A percentile compares a stretch with the other conserved stretches of the same genome.
Evolutionary conservation across 2,329 filamentous ascomycete genomes (phyloP).

Genomic region (Phoma sp.): DNA sequence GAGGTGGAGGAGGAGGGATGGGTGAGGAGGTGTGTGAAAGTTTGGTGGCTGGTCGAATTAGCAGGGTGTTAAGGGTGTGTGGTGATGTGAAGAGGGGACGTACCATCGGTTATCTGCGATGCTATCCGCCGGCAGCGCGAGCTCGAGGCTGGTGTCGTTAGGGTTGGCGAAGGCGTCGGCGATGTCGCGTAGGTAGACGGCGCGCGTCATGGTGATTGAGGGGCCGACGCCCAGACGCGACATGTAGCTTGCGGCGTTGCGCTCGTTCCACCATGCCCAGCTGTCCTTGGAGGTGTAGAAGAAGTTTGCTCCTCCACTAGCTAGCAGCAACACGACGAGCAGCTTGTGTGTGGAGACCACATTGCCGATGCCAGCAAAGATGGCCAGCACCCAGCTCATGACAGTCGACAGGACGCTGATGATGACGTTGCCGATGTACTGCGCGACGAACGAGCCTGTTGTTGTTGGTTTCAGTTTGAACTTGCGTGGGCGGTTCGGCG

Average conservation of each 20-base stretch:
- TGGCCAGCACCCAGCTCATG: conserved; percentile 78
- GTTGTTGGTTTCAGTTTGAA: conserved; percentile 60
- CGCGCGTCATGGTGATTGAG: conserved; percentile 81
- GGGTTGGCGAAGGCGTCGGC: conserved; percentile 65
- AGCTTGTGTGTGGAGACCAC: conserved; percentile 76
- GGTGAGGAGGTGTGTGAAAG: conserved; percentile 46
- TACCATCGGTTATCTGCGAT: conserved; percentile 41
- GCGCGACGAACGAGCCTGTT: conserved; percentile 73
- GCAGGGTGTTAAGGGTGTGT: too few species aligned
- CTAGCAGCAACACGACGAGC: conserved; percentile 71
- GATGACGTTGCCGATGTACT: conserved; percentile 74
- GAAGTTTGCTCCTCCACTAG: conserved; percentile 76
- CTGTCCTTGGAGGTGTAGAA: conserved; percentile 77
- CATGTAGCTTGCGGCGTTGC: conserved; percentile 83
- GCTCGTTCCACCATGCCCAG: conserved; percentile 84
- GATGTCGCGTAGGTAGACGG: conserved; percentile 83
- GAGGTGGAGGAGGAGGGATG: conserved; percentile 28
- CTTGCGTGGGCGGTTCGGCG: conserved; percentile 46
- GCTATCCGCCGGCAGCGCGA: conserved; percentile 25
- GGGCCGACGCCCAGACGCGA: conserved; percentile 78
- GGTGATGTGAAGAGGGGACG: too few species aligned
- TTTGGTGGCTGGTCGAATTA: conserved; percentile 42
- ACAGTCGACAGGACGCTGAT: conserved; percentile 78
- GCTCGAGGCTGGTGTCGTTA: conserved; percentile 39
- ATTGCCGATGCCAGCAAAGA: conserved; percentile 69